These are phyloP conservation scores for Pisolithus thermaeus DNA, from an alignment of 1,284 basidiomycete genomes.

Conservation along the genomic window DNA sequence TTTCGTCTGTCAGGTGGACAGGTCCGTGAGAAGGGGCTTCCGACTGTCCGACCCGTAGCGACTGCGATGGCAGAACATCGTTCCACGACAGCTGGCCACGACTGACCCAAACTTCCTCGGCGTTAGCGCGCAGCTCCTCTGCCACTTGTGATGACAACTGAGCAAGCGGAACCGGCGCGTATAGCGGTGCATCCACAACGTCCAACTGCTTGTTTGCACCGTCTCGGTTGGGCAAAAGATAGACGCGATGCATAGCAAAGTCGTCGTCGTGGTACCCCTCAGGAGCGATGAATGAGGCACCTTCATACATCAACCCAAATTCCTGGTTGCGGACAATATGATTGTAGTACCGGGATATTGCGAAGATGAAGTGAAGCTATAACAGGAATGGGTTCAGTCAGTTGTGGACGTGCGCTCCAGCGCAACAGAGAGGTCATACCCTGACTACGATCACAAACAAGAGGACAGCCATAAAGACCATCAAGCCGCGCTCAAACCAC, in stretches of 20 bases:
- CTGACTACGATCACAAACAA: constrained; percentile 58
- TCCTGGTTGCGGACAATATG: constrained; percentile 38
- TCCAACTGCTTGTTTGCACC: constrained; percentile 9
- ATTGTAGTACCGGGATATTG: constrained; percentile 59
- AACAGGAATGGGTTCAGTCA: constrained; percentile 1
- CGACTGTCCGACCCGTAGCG: neutral
- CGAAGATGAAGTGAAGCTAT: constrained; percentile 68
- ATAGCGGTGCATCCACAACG: constrained; percentile 40
- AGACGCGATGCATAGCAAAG: constrained; percentile 44
- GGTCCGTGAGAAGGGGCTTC: neutral
- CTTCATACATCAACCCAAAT: constrained; percentile 19
- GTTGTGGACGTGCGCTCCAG: neutral
- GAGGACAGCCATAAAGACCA: constrained; percentile 51
- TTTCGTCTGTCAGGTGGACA: constrained; percentile 3
- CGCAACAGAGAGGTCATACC: constrained; percentile 35
- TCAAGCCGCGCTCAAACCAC: constrained; percentile 64
- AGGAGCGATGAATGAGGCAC: neutral
- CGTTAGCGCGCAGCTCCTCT: constrained; percentile 44
- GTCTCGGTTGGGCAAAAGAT: constrained; percentile 41
- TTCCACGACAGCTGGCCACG: constrained; percentile 10
- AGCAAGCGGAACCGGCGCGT: constrained; percentile 59
- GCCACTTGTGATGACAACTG: constrained; percentile 44
- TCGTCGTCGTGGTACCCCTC: neutral
- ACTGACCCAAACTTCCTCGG: constrained; percentile 61
- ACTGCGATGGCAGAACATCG: neutral